A percentile compares a stretch with the other conserved stretches of the same genome.
Conservation (phyloP, 2,329 filamentous ascomycete species). For the Xylariaceae sp. region DNA sequence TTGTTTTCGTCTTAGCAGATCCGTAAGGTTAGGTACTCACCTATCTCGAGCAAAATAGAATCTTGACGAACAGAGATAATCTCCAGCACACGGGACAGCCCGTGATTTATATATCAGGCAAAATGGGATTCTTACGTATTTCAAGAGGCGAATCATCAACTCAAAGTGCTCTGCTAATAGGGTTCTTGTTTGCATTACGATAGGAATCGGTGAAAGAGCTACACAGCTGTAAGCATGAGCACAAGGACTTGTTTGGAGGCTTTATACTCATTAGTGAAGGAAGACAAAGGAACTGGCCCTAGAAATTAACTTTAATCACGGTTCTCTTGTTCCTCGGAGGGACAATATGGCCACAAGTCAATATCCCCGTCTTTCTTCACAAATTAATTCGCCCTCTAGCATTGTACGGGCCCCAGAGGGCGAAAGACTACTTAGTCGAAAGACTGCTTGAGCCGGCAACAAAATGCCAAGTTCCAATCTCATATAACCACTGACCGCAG, state of each 20-base stretch:
- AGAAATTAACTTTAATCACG: constrained; percentile 9
- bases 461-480: constrained; percentile 7
- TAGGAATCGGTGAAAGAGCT: background rate
- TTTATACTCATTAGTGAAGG: constrained; percentile 3
- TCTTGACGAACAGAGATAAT: background rate
- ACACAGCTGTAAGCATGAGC: background rate
- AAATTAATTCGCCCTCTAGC: background rate
- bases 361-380: constrained; percentile 2
- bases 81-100: background rate
- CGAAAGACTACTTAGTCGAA: constrained; percentile 14
- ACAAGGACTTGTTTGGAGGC: background rate
- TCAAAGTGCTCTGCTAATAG: constrained; percentile 2
- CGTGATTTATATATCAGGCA: background rate
- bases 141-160: background rate
- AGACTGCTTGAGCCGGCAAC: constrained; percentile 8
- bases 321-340: constrained; percentile 6
- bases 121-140: background rate
- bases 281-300: constrained; percentile 1
- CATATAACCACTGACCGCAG: background rate
- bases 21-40: background rate
- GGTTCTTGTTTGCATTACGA: background rate
- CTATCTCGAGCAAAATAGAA: background rate
- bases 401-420: constrained; percentile 6
- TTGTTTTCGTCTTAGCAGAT: constrained; percentile 1
- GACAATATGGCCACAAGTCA: background rate